Conservation (phyloP, 768 basidiomycete genomes). For the Mycena albidolilacea region DNA sequence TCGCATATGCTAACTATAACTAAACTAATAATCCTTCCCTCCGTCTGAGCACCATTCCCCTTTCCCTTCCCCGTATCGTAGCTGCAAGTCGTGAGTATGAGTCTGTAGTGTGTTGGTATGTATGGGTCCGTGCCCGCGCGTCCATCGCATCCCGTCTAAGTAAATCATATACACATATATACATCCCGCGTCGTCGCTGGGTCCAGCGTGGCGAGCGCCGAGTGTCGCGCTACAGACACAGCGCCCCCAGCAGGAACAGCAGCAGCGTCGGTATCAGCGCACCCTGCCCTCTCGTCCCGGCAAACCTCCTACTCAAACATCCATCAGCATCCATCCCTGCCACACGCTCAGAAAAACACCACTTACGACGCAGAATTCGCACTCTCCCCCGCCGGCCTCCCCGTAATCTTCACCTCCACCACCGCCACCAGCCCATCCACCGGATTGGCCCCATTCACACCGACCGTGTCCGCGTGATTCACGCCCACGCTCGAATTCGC, state of each 20-base stretch:
- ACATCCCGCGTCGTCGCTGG: no score
- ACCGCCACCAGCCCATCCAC: slow-evolving; percentile 90
- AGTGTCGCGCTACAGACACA: background rate
- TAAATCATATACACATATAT: background rate
- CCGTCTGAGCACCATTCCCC: no score
- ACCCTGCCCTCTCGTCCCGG: no score
- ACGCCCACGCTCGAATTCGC: slow-evolving; percentile 77
- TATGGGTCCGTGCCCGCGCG: background rate
- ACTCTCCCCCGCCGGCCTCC: slow-evolving; percentile 44
- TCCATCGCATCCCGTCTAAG: background rate
- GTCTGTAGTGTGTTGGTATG: background rate
- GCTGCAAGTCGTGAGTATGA: background rate
- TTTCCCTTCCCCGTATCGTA: no score
- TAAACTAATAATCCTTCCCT: no score
- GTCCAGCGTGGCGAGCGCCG: background rate
- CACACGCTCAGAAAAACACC: background rate
- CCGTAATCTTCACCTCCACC: slow-evolving; percentile 77
- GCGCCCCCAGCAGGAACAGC: slow-evolving; percentile 2
- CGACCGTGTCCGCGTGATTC: slow-evolving; percentile 76
- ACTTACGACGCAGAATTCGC: slow-evolving; percentile 2
- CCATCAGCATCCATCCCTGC: background rate
- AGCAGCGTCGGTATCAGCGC: background rate
- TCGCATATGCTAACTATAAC: no score
- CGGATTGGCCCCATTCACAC: slow-evolving; percentile 66
- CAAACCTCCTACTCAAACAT: no score